Conservation (phyloP, 1,139 yeast genomes). For the Lodderomyces theae region DNA sequence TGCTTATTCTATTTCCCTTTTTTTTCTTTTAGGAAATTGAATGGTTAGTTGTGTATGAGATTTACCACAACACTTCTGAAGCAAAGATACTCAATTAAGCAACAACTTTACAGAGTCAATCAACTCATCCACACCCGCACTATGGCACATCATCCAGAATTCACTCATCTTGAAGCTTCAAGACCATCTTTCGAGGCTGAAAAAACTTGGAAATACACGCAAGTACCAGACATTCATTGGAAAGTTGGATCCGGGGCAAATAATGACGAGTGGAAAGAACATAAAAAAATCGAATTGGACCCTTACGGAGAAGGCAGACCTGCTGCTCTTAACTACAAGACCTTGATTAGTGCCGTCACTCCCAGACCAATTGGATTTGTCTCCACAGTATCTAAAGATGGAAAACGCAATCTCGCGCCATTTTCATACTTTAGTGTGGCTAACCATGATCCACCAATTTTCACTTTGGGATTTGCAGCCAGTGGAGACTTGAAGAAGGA, state of each 20-base stretch:
- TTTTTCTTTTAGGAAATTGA: background rate
- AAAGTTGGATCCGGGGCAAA: constrained; percentile 49
- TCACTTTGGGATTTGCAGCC: constrained; percentile 48
- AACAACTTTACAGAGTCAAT: background rate
- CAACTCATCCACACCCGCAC: background rate
- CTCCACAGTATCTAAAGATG: constrained; percentile 44
- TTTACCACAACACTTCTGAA: background rate
- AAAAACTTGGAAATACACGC: constrained; percentile 20
- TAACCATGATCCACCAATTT: constrained; percentile 58
- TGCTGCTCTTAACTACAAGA: constrained; percentile 47
- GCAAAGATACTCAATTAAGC: background rate
- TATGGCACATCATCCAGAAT: constrained; percentile 22
- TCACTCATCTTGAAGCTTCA: constrained; percentile 22
- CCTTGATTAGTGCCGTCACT: constrained; percentile 47
- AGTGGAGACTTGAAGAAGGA: constrained; percentile 45
- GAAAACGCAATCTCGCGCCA: constrained; percentile 53
- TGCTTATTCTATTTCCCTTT: too few species aligned
- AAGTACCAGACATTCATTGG: constrained; percentile 39
- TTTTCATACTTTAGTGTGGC: constrained; percentile 54
- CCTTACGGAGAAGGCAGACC: constrained; percentile 45
- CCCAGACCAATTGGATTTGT: constrained; percentile 64
- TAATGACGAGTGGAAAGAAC: constrained; percentile 39
- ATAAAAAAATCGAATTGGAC: constrained; percentile 47
- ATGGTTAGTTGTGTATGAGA: background rate
- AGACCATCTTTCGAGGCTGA: constrained; percentile 24